Evolutionary conservation across 371 early-diverging fungal genomes (phyloP).

Genomic region (Mucor piriformis): DNA sequence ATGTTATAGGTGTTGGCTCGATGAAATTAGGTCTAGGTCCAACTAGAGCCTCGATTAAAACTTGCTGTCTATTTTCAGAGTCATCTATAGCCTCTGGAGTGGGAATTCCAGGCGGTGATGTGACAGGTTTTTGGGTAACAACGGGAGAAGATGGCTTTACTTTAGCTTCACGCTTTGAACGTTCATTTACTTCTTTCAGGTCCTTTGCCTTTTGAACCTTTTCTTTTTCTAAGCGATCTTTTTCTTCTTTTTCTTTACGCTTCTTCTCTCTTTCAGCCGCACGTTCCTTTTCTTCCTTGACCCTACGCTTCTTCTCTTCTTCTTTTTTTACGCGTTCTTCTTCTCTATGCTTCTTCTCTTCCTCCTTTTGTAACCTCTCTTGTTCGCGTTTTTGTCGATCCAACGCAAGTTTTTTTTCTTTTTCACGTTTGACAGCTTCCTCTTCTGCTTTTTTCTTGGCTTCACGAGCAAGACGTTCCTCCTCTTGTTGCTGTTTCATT

Average conservation of each 20-base stretch:
- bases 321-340: slow-evolving; percentile 31
- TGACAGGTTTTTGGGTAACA: background rate
- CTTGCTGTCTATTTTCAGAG: slow-evolving; percentile 24
- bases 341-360: slow-evolving; percentile 42
- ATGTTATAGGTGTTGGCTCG: background rate
- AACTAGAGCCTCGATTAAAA: slow-evolving; percentile 25
- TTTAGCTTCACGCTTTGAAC: slow-evolving; percentile 9
- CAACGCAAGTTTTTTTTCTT: slow-evolving; percentile 38
- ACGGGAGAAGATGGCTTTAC: slow-evolving; percentile 12
- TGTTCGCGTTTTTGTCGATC: slow-evolving; percentile 61
- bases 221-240: slow-evolving; percentile 16
- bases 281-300: slow-evolving; percentile 23
- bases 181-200: slow-evolving; percentile 16
- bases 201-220: slow-evolving; percentile 49
- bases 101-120: background rate
- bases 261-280: slow-evolving; percentile 19
- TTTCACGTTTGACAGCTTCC: slow-evolving; percentile 36
- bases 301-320: slow-evolving; percentile 29
- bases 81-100: background rate
- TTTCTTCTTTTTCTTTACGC: slow-evolving; percentile 41
- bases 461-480: slow-evolving; percentile 42
- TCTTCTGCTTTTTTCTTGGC: slow-evolving; percentile 50
- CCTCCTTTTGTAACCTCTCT: slow-evolving; percentile 37
- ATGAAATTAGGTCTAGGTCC: slow-evolving; percentile 9
- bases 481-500: slow-evolving; percentile 48